Percentiles rank a stretch among this genome's conserved stretches.
phyloP scores from a whole-genome alignment of 345 rosid genomes.

The Xanthoceras sorbifolium region DNA sequence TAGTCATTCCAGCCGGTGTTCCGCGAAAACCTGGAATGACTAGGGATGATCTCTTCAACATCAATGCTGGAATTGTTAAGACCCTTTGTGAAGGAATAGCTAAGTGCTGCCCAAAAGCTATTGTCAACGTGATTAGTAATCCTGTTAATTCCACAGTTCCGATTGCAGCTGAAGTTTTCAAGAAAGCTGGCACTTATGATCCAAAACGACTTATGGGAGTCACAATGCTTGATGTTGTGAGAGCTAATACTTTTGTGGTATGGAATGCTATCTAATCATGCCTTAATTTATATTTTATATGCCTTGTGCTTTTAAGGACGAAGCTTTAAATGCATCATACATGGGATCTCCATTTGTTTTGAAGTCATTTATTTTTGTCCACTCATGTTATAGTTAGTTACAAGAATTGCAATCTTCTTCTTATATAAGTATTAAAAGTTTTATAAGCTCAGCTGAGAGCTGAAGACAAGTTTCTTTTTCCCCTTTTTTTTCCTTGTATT shows the following conservation, averaged over 20 bases:
- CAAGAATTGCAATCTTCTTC: background rate
- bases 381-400: background rate
- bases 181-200: conserved; percentile 84
- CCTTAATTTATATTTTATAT: background rate
- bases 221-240: conserved; percentile 93
- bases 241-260: conserved; percentile 99
- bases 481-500: background rate
- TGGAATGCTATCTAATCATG: conserved; percentile 7
- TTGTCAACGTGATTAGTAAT: conserved; percentile 88
- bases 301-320: background rate
- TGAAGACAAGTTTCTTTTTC: background rate
- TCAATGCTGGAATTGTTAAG: conserved; percentile 92
- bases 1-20: conserved; percentile 93
- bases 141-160: conserved; percentile 98
- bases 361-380: background rate
- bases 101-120: conserved; percentile 76
- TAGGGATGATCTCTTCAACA: conserved; percentile 94
- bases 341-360: background rate
- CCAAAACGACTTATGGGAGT: conserved; percentile 91
- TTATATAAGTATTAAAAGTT: background rate
- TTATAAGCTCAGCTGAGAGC: background rate
- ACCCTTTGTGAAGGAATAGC: conserved; percentile 88
- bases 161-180: conserved; percentile 90
- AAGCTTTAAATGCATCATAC: conserved; percentile 1
- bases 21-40: conserved; percentile 99